A percentile compares a stretch with the other conserved stretches of the same genome.
Evolutionary conservation across 176 grass and related monocot genomes (phyloP).

Genomic region (Ensete ventricosum): DNA sequence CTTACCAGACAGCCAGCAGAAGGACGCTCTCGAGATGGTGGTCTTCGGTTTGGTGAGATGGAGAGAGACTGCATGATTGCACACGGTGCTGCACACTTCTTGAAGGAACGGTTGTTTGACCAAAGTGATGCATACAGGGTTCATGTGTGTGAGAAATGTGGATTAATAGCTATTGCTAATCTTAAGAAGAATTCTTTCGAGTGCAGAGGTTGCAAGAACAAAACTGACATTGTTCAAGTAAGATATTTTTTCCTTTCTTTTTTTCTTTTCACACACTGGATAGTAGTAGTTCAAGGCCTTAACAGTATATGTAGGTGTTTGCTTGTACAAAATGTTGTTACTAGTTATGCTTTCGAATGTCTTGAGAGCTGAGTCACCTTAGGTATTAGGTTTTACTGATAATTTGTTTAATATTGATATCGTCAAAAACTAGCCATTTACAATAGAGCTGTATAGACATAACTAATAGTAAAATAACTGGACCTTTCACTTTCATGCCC

Average conservation of each 20-base stretch:
- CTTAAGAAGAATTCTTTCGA: constrained; percentile 96
- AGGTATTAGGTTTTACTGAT: too few relatives aligned
- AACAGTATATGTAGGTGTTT: background rate
- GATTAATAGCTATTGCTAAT: constrained; percentile 89
- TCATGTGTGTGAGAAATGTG: constrained; percentile 97
- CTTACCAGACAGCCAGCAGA: constrained; percentile 88
- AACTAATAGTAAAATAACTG: too few relatives aligned
- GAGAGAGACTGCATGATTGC: constrained; percentile 99
- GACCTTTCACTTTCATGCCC: too few relatives aligned
- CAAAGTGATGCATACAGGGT: constrained; percentile 96
- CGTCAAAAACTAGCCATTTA: too few relatives aligned
- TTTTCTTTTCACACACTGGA: background rate
- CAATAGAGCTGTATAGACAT: too few relatives aligned
- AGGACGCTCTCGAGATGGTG: constrained; percentile 82
- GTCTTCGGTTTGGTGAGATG: constrained; percentile 96
- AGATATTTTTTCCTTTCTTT: background rate
- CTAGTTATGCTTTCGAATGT: too few relatives aligned
- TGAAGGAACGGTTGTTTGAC: constrained; percentile 95
- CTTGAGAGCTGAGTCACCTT: too few relatives aligned
- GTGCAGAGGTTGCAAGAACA: constrained; percentile 97
- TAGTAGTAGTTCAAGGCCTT: too few relatives aligned
- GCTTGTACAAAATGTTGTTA: background rate
- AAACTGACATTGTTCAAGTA: constrained; percentile 96
- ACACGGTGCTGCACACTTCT: constrained; percentile 88
- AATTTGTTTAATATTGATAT: too few relatives aligned